A percentile compares a stretch with the other conserved stretches of the same genome.
phyloP scores from a whole-genome alignment of 352 stramenopile genomes.

The Phytophthora pistaciae region DNA sequence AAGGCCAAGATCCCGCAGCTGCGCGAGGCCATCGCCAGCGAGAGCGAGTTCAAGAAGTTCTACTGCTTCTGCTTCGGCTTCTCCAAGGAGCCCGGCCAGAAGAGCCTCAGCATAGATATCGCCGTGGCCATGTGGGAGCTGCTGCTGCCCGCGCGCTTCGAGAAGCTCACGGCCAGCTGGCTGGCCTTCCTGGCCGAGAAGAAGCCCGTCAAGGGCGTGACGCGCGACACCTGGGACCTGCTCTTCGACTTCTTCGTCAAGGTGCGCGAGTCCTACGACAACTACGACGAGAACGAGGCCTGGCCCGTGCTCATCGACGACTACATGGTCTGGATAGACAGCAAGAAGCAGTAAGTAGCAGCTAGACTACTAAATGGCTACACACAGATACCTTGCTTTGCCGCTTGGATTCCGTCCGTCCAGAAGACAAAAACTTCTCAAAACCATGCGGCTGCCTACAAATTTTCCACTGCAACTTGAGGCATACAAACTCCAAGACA shows the following conservation, averaged over 20 bases:
- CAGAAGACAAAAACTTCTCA: too few species aligned
- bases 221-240: slow-evolving; percentile 88
- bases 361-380: background rate
- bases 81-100: slow-evolving; percentile 90
- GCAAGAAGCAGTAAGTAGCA: slow-evolving; percentile 53
- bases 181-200: slow-evolving; percentile 80
- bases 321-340: slow-evolving; percentile 89
- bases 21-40: slow-evolving; percentile 60
- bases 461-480: background rate
- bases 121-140: slow-evolving; percentile 90
- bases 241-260: slow-evolving; percentile 90
- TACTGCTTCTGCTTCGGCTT: slow-evolving; percentile 91
- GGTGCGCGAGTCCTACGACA: slow-evolving; percentile 77
- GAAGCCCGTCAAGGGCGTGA: slow-evolving; percentile 84
- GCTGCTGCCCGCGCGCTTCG: slow-evolving; percentile 69
- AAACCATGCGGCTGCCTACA: too few species aligned
- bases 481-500: slow-evolving; percentile 5
- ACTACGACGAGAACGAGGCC: slow-evolving; percentile 91
- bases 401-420: too few species aligned
- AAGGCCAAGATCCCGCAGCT: slow-evolving; percentile 67
- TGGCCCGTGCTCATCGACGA: slow-evolving; percentile 93
- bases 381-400: too few species aligned
- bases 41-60: slow-evolving; percentile 81
- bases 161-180: slow-evolving; percentile 77
- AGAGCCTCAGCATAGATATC: slow-evolving; percentile 88